Base-by-base conservation (phyloP, 306 rosid species). In the Oemleria cerasiformis region DNA sequence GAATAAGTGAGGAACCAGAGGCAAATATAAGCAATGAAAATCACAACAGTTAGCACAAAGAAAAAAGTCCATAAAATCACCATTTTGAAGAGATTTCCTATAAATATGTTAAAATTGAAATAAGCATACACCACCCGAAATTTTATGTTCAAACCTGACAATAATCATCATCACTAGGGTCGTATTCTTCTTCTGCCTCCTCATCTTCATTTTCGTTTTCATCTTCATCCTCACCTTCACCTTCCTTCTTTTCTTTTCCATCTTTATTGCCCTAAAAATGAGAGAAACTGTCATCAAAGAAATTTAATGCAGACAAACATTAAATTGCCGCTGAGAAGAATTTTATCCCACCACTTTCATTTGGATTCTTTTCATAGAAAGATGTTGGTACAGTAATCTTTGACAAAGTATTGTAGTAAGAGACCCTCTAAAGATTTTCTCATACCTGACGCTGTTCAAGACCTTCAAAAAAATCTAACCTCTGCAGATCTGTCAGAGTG, bases 401-500 rank as follows among this genome's bases (percentile, higher is more conserved):
- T 56, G 41, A 42, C 44, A 42, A 11, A 42, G 15, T 21, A 54
- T 9, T 42, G n/a, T 4, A 70, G 17, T 11, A 21, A 42, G 30
- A 38, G 43, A 43, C 44, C 42, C 43, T 40, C 17, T 56, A 25
- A 9, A 56, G 55, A 56, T 43, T 56, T 36, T 56, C 30, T 56
- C 74, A 41, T 57, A 70, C 74, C 74, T 15, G 14, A 57, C 13
- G 48, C 54, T 42, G 63, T 40, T 78, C 55, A 64, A 59, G 23
- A 53, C 76, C 13, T 63, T 82, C 87, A 68, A 77, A 73, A 68
- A 60, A 12, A 69, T 41, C 50, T 50, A 62, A 70, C n/a, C 50
- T 49, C 55, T 72, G 72, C 73, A 69, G 34, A 45, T 38, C 91
- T 88, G 88, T 23, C 71, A 78, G 66, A 68, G 45, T 78, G 70